Evolutionary conservation across 163 green algal species (phyloP).

Genomic region (Trebouxiophyceae sp.): DNA sequence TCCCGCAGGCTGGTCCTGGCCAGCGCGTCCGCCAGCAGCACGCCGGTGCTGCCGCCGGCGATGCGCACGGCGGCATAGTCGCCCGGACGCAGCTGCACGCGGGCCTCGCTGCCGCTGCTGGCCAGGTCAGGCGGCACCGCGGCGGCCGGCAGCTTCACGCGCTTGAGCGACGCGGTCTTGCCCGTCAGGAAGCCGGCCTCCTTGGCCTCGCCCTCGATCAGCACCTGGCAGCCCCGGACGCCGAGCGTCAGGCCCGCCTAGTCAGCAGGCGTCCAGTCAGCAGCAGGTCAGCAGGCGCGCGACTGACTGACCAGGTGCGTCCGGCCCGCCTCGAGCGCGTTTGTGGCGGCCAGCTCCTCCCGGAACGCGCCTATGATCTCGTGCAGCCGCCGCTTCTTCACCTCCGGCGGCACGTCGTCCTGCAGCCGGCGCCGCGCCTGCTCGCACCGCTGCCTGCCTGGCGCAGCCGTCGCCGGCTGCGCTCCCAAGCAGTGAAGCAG

Average conservation of each 20-base stretch:
- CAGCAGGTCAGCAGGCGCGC: neutral
- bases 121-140: neutral
- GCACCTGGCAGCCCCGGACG: conserved; percentile 23
- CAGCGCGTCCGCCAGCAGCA: conserved; percentile 34
- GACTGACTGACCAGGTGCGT: conserved; percentile 40
- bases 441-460: no score
- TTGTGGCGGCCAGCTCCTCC: conserved; percentile 16
- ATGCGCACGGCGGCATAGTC: conserved; percentile 70
- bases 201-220: conserved; percentile 60
- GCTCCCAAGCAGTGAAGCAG: no score
- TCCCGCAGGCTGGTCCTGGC: conserved; percentile 41
- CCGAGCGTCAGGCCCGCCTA: neutral
- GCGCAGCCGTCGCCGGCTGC: no score
- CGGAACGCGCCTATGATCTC: conserved; percentile 59
- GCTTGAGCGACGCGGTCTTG: conserved; percentile 58
- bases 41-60: conserved; percentile 14
- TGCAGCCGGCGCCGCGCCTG: conserved; percentile 7
- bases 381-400: conserved; percentile 61
- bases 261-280: neutral
- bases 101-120: neutral
- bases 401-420: conserved; percentile 55
- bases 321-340: conserved; percentile 38
- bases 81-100: conserved; percentile 29
- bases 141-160: conserved; percentile 33
- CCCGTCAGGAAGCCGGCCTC: conserved; percentile 37